Conservation (phyloP, 495 filamentous ascomycete genomes). For the Cudoniella acicularis region DNA sequence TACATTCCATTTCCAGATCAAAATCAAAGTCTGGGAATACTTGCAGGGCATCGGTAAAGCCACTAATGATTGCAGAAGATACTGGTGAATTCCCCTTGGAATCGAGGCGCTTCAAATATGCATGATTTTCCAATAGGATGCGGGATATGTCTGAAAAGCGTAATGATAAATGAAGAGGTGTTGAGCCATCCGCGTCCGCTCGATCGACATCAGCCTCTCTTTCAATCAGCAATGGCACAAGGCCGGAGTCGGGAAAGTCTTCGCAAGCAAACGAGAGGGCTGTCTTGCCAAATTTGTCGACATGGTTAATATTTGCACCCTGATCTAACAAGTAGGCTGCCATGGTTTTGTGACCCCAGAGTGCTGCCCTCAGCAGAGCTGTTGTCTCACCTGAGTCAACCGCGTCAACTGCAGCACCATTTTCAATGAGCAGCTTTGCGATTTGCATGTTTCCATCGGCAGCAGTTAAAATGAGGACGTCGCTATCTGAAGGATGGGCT, state of each 20-base stretch:
- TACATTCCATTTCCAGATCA: not conserved
- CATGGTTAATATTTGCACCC: constrained; percentile 20
- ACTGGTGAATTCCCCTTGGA: too few relatives aligned
- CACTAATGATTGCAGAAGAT: too few relatives aligned
- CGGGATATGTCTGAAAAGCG: not conserved
- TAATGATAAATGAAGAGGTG: constrained; percentile 1
- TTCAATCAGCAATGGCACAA: constrained; percentile 11
- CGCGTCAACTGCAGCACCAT: constrained; percentile 11
- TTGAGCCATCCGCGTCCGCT: constrained; percentile 5
- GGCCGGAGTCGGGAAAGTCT: not conserved
- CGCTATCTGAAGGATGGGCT: constrained; percentile 7
- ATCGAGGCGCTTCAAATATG: constrained; percentile 20
- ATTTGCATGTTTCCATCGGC: constrained; percentile 5
- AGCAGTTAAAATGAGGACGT: too few relatives aligned
- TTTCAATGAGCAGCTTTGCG: constrained; percentile 16
- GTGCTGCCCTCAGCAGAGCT: constrained; percentile 6
- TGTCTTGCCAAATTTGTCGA: constrained; percentile 13
- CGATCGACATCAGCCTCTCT: constrained; percentile 7
- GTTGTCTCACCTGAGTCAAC: constrained; percentile 5
- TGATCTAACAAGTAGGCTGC: constrained; percentile 17
- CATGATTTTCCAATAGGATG: constrained; percentile 4
- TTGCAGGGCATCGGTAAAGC: too few relatives aligned
- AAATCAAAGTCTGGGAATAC: not conserved
- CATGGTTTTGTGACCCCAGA: not conserved
- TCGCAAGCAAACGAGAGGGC: constrained; percentile 19